phyloP scores from a whole-genome alignment of 306 rosid genomes.

The Medicago truncatula region MtrunA17r5.0-ANR NC_053048.1:1120501-1121000 shows the following conservation, averaged over 20 bases:
- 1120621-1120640: constrained; percentile 84
- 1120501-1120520: constrained; percentile 78
- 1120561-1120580: constrained; percentile 78
- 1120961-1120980: too few relatives aligned
- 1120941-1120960: too few relatives aligned
- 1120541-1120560: constrained; percentile 96
- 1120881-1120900: too few relatives aligned
- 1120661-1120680: neutral
- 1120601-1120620: constrained; percentile 99
- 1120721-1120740: too few relatives aligned
- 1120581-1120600: constrained; percentile 94
- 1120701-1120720: constrained; percentile 30
- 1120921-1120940: too few relatives aligned
- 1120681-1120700: constrained; percentile 2
- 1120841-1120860: neutral
- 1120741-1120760: neutral
- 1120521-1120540: constrained; percentile 93
- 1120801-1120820: constrained; percentile 17
- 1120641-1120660: constrained; percentile 61
- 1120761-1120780: constrained; percentile 16
- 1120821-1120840: neutral
- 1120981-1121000: too few relatives aligned
- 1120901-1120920: too few relatives aligned
- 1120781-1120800: constrained; percentile 38
- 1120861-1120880: constrained; percentile 35